These are phyloP conservation scores for Telfairia occidentalis DNA, from an alignment of 331 rosid species.

Conservation along the genomic window DNA sequence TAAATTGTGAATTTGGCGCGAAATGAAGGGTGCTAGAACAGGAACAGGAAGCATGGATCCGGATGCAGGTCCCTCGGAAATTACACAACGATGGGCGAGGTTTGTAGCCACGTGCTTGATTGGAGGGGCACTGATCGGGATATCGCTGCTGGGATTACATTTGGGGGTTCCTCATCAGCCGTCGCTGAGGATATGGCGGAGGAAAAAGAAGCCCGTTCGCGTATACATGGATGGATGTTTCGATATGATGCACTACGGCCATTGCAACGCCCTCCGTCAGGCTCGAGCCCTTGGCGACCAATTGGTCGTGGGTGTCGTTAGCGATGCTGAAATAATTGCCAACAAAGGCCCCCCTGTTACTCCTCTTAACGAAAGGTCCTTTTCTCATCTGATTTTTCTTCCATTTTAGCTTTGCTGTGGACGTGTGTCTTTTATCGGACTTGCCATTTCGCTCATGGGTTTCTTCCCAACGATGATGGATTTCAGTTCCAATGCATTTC, in stretches of 20 bases:
- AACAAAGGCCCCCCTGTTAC: slow-evolving; percentile 54
- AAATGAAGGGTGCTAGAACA: not conserved
- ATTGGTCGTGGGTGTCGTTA: slow-evolving; percentile 48
- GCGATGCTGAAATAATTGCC: slow-evolving; percentile 44
- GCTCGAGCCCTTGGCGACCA: slow-evolving; percentile 55
- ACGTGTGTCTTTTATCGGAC: not conserved
- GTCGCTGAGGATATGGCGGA: slow-evolving; percentile 27
- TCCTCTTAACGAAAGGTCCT: slow-evolving; percentile 45
- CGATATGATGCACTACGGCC: slow-evolving; percentile 66
- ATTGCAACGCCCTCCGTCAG: slow-evolving; percentile 62
- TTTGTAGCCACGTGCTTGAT: slow-evolving; percentile 48
- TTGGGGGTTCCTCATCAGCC: slow-evolving; percentile 15
- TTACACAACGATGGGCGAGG: slow-evolving; percentile 30
- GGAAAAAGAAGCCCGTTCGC: slow-evolving; percentile 41
- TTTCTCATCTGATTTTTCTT: not conserved
- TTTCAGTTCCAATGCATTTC: not conserved
- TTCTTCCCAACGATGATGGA: not conserved
- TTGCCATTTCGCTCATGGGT: not conserved
- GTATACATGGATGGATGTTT: slow-evolving; percentile 60
- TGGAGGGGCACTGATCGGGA: slow-evolving; percentile 54
- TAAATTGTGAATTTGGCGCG: not conserved
- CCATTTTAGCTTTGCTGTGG: not conserved
- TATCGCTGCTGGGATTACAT: slow-evolving; percentile 30
- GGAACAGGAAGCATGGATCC: slow-evolving; percentile 25
- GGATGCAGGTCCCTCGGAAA: slow-evolving; percentile 23